These are phyloP conservation scores for Ceratobasidium sp. DNA, from an alignment of 1,284 basidiomycete genomes.

Conservation along the genomic window DNA sequence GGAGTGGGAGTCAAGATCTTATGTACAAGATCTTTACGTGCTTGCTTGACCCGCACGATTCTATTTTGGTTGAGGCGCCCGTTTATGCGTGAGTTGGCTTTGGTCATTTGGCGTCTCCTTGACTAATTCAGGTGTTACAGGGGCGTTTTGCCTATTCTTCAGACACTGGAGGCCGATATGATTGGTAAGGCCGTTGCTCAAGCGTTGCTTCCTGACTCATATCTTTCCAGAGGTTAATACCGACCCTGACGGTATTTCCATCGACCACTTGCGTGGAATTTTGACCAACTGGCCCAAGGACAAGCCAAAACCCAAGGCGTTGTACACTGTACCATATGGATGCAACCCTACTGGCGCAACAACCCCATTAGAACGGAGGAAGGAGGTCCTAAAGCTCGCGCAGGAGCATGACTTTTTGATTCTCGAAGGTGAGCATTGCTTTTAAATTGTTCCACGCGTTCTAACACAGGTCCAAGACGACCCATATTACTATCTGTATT, in stretches of 20 bases:
- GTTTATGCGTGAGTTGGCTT: slow-evolving; percentile 76
- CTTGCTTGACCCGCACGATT: slow-evolving; percentile 79
- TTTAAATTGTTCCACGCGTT: neutral
- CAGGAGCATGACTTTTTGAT: slow-evolving; percentile 80
- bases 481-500: slow-evolving; percentile 78
- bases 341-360: slow-evolving; percentile 63
- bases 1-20: slow-evolving; percentile 85
- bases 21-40: slow-evolving; percentile 72
- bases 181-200: slow-evolving; percentile 58
- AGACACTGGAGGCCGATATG: slow-evolving; percentile 62
- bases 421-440: slow-evolving; percentile 67
- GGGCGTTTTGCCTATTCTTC: slow-evolving; percentile 68
- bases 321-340: slow-evolving; percentile 77
- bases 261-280: slow-evolving; percentile 66
- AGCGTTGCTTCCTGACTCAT: neutral
- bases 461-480: slow-evolving; percentile 60
- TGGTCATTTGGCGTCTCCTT: neutral
- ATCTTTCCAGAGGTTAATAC: slow-evolving; percentile 71
- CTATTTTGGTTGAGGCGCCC: slow-evolving; percentile 83
- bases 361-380: slow-evolving; percentile 71
- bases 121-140: slow-evolving; percentile 49
- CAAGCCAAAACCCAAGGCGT: slow-evolving; percentile 75
- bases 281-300: slow-evolving; percentile 77
- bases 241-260: slow-evolving; percentile 76
- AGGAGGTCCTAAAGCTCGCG: slow-evolving; percentile 76